Evolutionary conservation across 257 asterid genomes (phyloP), one percentile per base, ranked within the genome.

Genomic region (Rubia yunnanensis): DNA sequence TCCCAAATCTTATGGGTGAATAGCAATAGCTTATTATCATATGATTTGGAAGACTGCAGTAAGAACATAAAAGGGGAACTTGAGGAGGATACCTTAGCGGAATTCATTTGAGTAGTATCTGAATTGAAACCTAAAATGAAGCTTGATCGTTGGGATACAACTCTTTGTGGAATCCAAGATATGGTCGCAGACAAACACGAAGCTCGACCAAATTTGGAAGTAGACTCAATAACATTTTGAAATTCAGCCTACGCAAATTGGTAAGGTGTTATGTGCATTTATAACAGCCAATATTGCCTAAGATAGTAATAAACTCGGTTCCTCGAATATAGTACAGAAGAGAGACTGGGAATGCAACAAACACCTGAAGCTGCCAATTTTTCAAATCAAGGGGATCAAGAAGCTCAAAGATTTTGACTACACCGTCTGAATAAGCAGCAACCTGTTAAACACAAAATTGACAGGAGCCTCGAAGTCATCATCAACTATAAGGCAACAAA

Each of bases 291-390:
- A 13, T 0, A 24, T 55, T 55, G n/a, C 24, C n/a, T 24, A 53
- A 53, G 31, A 53, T 14, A 7, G 31, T 23, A 23, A n/a, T 10
- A 55, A 3, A 39, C 48, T 39, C 20, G 34, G 44, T 30, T 31
- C 27, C 41, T 59, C 4, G 44, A 59, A 59, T 9, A 18, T 18
- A 32, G 22, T 59, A 59, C 24, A 57, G 18, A 58, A 46, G 34
- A 23, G 66, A 27, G 8, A 34, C 31, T 5, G 62, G 46, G 55
- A 53, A 69, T 52, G 64, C 60, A 27, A 65, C 44, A 73, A 77
- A 70, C 68, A 89, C 98, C 98, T 92, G 98, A 79, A 92, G 94
- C 73, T 92, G 98, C 97, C 98, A 92, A 64, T 79, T 87, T 77
- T 74, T 91, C 83, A 92, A 74, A 64, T 83, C 95, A 65, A 92